These are phyloP conservation scores for Thozetella sp. DNA, from an alignment of 495 filamentous ascomycete genomes.

Conservation along the genomic window DNA sequence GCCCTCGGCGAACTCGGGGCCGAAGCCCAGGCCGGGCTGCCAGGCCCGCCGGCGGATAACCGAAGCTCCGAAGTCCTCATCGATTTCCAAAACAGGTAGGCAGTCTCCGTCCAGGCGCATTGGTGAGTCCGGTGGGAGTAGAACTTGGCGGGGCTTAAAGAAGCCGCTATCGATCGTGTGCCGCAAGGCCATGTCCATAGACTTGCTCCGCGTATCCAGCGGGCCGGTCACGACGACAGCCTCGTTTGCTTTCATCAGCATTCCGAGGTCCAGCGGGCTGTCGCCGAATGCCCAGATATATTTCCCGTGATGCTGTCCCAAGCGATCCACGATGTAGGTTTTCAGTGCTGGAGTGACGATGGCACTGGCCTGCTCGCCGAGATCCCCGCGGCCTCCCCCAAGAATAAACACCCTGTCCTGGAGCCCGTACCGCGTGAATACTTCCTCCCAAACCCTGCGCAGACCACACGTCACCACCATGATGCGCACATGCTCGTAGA, in stretches of 20 bases:
- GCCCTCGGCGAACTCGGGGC: not conserved
- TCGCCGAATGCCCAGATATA: slow-evolving; percentile 66
- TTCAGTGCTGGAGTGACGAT: slow-evolving; percentile 59
- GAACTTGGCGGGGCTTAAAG: slow-evolving; percentile 46
- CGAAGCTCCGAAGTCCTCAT: slow-evolving; percentile 34
- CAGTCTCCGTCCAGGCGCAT: slow-evolving; percentile 45
- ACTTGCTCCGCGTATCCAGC: slow-evolving; percentile 49
- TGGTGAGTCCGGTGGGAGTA: slow-evolving; percentile 40
- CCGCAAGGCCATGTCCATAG: slow-evolving; percentile 53
- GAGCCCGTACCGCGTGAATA: slow-evolving; percentile 50
- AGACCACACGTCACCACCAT: slow-evolving; percentile 62
- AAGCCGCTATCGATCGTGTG: slow-evolving; percentile 41
- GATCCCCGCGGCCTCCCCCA: slow-evolving; percentile 52
- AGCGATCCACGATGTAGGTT: slow-evolving; percentile 40
- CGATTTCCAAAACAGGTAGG: slow-evolving; percentile 43
- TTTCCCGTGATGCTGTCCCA: slow-evolving; percentile 32
- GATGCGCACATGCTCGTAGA: slow-evolving; percentile 43
- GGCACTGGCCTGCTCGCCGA: too few species aligned
- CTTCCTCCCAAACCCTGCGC: slow-evolving; percentile 57
- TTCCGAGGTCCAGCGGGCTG: slow-evolving; percentile 60
- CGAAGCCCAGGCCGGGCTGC: not conserved
- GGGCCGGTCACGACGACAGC: slow-evolving; percentile 62
- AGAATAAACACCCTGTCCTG: slow-evolving; percentile 49
- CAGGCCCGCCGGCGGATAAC: slow-evolving; percentile 22
- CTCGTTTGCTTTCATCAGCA: slow-evolving; percentile 56